These are phyloP conservation scores for Diaporthe australafricana DNA, from an alignment of 2,329 filamentous ascomycete genomes.

Conservation along the genomic window DNA sequence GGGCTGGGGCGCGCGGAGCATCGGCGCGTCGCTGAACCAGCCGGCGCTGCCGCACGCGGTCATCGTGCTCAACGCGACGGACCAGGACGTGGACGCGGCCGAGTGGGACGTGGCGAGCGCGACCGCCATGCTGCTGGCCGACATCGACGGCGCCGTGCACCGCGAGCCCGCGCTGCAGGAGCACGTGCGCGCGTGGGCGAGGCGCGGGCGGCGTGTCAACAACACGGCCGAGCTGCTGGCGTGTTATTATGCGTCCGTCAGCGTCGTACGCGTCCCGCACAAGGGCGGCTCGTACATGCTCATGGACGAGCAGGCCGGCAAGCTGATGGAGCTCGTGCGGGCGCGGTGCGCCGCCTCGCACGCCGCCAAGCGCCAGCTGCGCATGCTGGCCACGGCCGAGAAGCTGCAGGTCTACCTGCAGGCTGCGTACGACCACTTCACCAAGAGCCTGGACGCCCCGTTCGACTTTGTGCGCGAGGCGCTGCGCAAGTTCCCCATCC, in stretches of 20 bases:
- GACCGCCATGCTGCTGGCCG: neutral
- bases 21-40: slow-evolving; percentile 63
- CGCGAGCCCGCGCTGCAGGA: slow-evolving; percentile 8
- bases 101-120: slow-evolving; percentile 49
- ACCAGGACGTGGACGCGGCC: slow-evolving; percentile 49
- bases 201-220: neutral
- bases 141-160: neutral
- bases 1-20: slow-evolving; percentile 57
- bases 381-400: slow-evolving; percentile 11
- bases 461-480: slow-evolving; percentile 20
- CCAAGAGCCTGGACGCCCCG: slow-evolving; percentile 1
- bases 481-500: slow-evolving; percentile 8
- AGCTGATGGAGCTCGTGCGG: neutral
- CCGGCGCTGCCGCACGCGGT: slow-evolving; percentile 66
- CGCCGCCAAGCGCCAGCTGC: neutral
- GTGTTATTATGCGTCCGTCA: neutral
- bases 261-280: slow-evolving; percentile 21
- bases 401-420: slow-evolving; percentile 3
- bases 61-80: slow-evolving; percentile 62
- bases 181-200: neutral
- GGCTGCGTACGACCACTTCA: slow-evolving; percentile 18
- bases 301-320: slow-evolving; percentile 19
- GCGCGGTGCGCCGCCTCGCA: neutral
- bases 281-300: slow-evolving; percentile 23
- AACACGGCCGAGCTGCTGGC: neutral